Evolutionary conservation across 306 rosid species (phyloP), one percentile per base, ranked within the genome.

Genomic region (Prunus mongolica): DNA sequence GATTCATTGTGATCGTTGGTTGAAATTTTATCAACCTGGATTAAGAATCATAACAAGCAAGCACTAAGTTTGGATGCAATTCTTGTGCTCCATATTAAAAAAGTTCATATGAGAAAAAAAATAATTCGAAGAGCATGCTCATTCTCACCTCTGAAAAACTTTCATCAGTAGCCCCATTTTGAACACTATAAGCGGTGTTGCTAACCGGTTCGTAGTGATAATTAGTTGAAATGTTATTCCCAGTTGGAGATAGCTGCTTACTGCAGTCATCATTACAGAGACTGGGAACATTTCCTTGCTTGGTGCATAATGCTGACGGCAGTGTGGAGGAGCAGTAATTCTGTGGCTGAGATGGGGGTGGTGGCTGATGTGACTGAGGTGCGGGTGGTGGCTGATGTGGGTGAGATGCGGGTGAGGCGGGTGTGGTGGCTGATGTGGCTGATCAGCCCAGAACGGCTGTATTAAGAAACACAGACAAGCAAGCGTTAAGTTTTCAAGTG

Each of bases 61-160:
- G 67, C 71, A 3, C 6, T 19, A 79, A 19, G 65, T 27, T 14
- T 63, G 4, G 22, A 15, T 63, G 45, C 8, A 63, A 6, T 63
- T 63, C 12, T 30, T 63, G 22, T 27, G 67, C 67, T 14, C 10
- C 12, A 41, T 38, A 65, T 64, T 19, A 45, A 38, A 38, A 74
- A 54, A 34, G 30, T 76, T 64, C 6, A 45, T 12, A 64, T 51
- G 44, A 38, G 44, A 38, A 30, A 30, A 30, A 68, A 67, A 25
- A 24, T 3, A 60, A 38, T 12, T 12, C n/a, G 68, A 25, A 52
- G 46, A 61, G 46, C 24, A 6, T 7, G 44, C 44, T 38, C 9
- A 38, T 68, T 54, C 89, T 84, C 70, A 90, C 92, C 80, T 38
- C 74, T 34, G 67, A 52, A 74, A 66, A 51, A 5, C 18, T 56